Conservation (phyloP, 2,329 filamentous ascomycete species). For the Calonectria honghensis region DNA sequence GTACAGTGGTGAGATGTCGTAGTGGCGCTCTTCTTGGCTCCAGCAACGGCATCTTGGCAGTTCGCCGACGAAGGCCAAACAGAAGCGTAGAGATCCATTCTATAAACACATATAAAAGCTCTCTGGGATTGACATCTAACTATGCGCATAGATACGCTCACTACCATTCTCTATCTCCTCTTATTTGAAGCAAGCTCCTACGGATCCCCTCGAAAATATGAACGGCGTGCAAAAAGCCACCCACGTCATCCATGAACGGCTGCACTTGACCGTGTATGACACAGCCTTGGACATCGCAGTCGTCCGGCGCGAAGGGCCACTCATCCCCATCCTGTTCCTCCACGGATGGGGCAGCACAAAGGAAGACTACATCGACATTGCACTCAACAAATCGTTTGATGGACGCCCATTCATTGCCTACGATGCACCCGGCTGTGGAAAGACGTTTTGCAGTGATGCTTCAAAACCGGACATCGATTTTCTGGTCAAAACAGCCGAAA, state of each 20-base stretch:
- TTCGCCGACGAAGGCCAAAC: background rate
- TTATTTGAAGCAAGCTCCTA: background rate
- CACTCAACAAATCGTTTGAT: slow-evolving; percentile 41
- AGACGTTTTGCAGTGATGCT: slow-evolving; percentile 42
- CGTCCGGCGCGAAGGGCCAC: slow-evolving; percentile 14
- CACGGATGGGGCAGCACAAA: slow-evolving; percentile 55
- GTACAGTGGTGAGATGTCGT: background rate
- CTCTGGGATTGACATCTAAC: no score
- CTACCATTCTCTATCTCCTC: background rate
- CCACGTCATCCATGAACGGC: slow-evolving; percentile 8
- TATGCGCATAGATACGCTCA: no score
- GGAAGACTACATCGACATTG: slow-evolving; percentile 53
- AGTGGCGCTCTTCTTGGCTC: background rate
- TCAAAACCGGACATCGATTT: slow-evolving; percentile 46
- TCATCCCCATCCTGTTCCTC: slow-evolving; percentile 49
- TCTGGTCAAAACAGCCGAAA: slow-evolving; percentile 44
- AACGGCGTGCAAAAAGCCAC: background rate
- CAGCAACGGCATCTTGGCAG: background rate
- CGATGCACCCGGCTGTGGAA: slow-evolving; percentile 52
- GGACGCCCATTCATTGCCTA: slow-evolving; percentile 48
- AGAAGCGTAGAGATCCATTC: background rate
- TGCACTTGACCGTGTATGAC: slow-evolving; percentile 1
- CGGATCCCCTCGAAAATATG: background rate
- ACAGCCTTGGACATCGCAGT: slow-evolving; percentile 12
- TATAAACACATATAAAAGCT: background rate